Conservation (phyloP, 192 early-diverging fungal genomes). For the Coemansia sp. region DNA sequence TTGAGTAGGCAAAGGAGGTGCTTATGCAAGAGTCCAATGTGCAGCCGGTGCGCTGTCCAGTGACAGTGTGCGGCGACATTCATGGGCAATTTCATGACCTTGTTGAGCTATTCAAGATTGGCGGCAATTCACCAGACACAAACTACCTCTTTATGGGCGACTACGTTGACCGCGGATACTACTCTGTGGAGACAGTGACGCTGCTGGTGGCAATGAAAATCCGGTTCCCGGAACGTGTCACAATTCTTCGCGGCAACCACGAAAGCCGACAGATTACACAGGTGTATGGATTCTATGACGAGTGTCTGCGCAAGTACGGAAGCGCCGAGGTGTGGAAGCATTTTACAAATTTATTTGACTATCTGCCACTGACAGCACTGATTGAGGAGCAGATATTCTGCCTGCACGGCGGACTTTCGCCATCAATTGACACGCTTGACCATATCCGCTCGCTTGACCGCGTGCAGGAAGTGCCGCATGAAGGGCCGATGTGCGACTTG, state of each 20-base stretch:
- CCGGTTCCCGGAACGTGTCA: conserved; percentile 86
- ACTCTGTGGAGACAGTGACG: conserved; percentile 97
- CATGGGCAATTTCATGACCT: conserved; percentile 99
- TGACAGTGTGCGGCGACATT: conserved; percentile 98
- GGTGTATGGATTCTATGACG: conserved; percentile 99
- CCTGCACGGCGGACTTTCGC: conserved; percentile 96
- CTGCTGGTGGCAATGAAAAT: conserved; percentile 95
- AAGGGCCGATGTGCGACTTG: conserved; percentile 86
- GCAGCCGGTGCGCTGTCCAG: conserved; percentile 96
- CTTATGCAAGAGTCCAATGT: conserved; percentile 96
- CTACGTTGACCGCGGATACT: conserved; percentile 99
- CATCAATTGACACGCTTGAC: conserved; percentile 93
- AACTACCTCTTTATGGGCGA: conserved; percentile 99
- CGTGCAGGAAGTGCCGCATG: conserved; percentile 87
- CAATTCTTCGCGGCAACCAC: conserved; percentile 97
- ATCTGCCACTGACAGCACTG: conserved; percentile 90
- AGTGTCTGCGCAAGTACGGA: conserved; percentile 98
- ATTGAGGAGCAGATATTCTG: conserved; percentile 99
- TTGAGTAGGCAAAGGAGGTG: conserved; percentile 86
- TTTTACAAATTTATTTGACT: conserved; percentile 98
- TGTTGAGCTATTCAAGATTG: conserved; percentile 94
- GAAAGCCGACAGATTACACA: conserved; percentile 99
- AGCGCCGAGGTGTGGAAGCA: conserved; percentile 97
- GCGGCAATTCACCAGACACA: conserved; percentile 94
- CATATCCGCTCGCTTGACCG: conserved; percentile 95